Percentiles rank a stretch among this genome's conserved stretches.
Conservation (phyloP, 2,329 filamentous ascomycete species). For the Colletotrichum sp. region DNA sequence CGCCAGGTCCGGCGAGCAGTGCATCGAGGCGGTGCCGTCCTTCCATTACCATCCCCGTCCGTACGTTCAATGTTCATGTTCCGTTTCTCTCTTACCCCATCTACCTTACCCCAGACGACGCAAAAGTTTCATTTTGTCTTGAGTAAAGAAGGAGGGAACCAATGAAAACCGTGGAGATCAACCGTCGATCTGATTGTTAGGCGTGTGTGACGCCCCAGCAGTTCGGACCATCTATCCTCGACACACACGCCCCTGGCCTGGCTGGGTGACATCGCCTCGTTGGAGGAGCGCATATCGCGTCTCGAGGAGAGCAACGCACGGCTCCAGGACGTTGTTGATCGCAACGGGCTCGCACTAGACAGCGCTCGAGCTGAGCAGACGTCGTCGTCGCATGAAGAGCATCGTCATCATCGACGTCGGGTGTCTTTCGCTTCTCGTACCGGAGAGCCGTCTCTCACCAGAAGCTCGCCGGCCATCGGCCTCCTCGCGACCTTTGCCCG, state of each 20-base stretch:
- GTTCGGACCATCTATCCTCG: conserved; percentile 20
- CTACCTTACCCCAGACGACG: not conserved
- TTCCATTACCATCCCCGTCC: not conserved
- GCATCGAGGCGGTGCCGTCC: not conserved
- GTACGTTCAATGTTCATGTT: not conserved
- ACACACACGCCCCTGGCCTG: not conserved
- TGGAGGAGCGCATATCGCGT: not conserved
- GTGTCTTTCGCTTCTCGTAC: not conserved
- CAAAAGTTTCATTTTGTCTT: not conserved
- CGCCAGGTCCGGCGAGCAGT: conserved; percentile 26
- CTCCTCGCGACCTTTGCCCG: not conserved
- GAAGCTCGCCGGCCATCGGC: not conserved
- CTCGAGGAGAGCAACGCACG: not conserved
- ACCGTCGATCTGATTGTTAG: not conserved
- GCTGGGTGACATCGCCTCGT: not conserved
- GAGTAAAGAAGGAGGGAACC: not conserved
- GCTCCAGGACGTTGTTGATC: not conserved
- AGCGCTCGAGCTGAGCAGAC: not conserved
- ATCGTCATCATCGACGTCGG: not conserved
- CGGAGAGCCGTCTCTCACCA: not conserved
- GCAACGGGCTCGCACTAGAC: not conserved
- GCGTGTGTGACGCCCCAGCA: conserved; percentile 2
- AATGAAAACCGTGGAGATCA: not conserved
- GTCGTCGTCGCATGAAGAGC: not conserved
- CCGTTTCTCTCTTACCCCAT: not conserved